Percentiles rank a stretch among this genome's conserved stretches.
phyloP scores from a whole-genome alignment of 1,139 yeast species.

The Pichia kudriavzevii region DNA sequence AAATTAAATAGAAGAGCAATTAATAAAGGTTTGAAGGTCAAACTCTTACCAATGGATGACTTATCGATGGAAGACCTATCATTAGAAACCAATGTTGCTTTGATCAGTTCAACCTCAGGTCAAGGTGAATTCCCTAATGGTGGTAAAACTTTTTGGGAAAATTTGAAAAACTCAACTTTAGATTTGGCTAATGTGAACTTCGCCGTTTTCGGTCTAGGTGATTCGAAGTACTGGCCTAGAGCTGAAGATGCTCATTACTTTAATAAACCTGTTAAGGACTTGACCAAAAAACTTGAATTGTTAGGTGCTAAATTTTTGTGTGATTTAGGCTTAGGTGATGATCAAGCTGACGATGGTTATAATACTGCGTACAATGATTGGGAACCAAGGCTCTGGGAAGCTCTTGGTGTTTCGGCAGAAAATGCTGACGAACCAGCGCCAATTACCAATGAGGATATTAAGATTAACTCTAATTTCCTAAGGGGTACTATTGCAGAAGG shows the following conservation, averaged over 20 bases:
- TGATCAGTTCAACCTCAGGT: conserved; percentile 87
- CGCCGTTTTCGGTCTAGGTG: conserved; percentile 88
- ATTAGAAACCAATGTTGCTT: conserved; percentile 72
- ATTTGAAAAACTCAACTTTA: conserved; percentile 62
- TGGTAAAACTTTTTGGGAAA: conserved; percentile 89
- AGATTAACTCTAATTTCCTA: conserved; percentile 73
- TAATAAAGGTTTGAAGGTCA: conserved; percentile 78
- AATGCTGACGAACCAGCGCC: conserved; percentile 90
- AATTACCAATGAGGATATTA: conserved; percentile 92
- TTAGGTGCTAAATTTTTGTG: conserved; percentile 69
- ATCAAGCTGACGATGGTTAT: conserved; percentile 94
- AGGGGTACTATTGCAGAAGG: conserved; percentile 95
- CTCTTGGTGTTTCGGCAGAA: conserved; percentile 83
- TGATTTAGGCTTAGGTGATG: conserved; percentile 87
- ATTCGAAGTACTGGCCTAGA: conserved; percentile 94
- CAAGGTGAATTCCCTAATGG: conserved; percentile 98
- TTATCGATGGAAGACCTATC: conserved; percentile 72
- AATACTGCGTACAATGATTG: conserved; percentile 83
- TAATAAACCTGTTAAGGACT: conserved; percentile 84
- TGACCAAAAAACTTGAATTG: conserved; percentile 53
- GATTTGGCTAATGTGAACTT: conserved; percentile 65
- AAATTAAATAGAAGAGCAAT: conserved; percentile 77
- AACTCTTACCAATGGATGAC: conserved; percentile 79
- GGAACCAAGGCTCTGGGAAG: conserved; percentile 83
- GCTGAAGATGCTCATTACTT: conserved; percentile 90